Evolutionary conservation across 106 monocot genomes (phyloP).

Genomic region (Dioscorea alata): DNA sequence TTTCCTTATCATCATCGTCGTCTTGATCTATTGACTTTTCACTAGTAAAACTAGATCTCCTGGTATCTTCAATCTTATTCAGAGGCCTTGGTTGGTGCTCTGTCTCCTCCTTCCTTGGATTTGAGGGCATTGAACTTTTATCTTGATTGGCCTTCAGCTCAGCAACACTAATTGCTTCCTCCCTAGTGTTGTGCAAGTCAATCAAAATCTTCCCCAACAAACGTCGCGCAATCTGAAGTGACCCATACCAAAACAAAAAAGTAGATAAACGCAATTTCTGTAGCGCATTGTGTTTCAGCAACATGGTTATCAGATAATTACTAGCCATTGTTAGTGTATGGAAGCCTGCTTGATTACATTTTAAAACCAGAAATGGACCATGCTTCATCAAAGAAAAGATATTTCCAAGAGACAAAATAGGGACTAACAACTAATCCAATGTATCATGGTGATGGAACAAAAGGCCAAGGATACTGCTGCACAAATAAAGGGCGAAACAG

Average conservation of each 20-base stretch:
- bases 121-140: slow-evolving; percentile 16
- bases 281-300: too few relatives aligned
- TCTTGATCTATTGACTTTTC: slow-evolving; percentile 86
- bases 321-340: too few relatives aligned
- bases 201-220: slow-evolving; percentile 93
- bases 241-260: not conserved
- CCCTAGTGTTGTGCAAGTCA: slow-evolving; percentile 88
- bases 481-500: too few relatives aligned
- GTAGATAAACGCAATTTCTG: not conserved
- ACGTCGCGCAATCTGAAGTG: slow-evolving; percentile 30
- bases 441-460: too few relatives aligned
- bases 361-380: too few relatives aligned
- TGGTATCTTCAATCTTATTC: slow-evolving; percentile 59
- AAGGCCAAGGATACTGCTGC: too few relatives aligned
- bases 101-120: slow-evolving; percentile 45
- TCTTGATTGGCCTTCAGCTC: slow-evolving; percentile 58
- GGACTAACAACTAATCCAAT: too few relatives aligned
- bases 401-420: too few relatives aligned
- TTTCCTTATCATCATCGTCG: slow-evolving; percentile 94
- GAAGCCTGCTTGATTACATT: too few relatives aligned
- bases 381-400: too few relatives aligned
- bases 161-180: slow-evolving; percentile 87
- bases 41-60: slow-evolving; percentile 50
- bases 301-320: too few relatives aligned
- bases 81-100: slow-evolving; percentile 29